Percentiles rank a stretch among this genome's conserved stretches.
Evolutionary conservation across 1,139 yeast species (phyloP).

Genomic region (Ashbya aceris): DNA sequence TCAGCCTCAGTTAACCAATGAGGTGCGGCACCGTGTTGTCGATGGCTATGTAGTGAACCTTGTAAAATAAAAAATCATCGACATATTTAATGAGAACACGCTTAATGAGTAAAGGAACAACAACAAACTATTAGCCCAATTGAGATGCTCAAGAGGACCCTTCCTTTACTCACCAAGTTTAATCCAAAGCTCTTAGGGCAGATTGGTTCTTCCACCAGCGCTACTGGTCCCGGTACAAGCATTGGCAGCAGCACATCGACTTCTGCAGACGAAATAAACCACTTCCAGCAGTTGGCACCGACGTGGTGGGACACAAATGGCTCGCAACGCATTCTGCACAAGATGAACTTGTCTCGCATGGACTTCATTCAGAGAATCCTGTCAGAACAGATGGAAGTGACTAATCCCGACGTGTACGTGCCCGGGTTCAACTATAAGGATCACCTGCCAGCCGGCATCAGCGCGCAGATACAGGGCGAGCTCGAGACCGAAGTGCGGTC

Average conservation of each 20-base stretch:
- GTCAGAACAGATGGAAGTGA: conserved; percentile 34
- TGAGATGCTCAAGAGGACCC: too few species aligned
- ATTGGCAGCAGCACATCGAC: too few species aligned
- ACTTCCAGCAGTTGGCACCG: conserved; percentile 76
- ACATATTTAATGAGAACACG: background rate
- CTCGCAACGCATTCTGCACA: conserved; percentile 84
- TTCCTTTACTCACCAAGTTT: too few species aligned
- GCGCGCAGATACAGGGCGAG: conserved; percentile 36
- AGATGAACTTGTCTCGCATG: conserved; percentile 84
- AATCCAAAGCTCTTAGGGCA: too few species aligned
- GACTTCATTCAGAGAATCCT: conserved; percentile 70
- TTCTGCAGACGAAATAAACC: conserved; percentile 48
- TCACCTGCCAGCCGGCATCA: conserved; percentile 50
- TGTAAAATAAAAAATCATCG: background rate
- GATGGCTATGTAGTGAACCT: background rate
- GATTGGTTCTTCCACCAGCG: too few species aligned
- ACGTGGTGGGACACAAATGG: conserved; percentile 97
- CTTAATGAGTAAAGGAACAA: too few species aligned
- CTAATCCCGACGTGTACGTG: conserved; percentile 45
- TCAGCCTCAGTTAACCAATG: background rate
- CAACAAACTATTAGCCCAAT: too few species aligned
- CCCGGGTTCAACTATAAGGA: conserved; percentile 66
- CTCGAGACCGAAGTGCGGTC: conserved; percentile 42
- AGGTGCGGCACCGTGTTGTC: too few species aligned
- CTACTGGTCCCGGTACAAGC: too few species aligned